These are phyloP conservation scores for Massarina eburnea DNA, from an alignment of 2,329 filamentous ascomycete species.

Conservation along the genomic window DNA sequence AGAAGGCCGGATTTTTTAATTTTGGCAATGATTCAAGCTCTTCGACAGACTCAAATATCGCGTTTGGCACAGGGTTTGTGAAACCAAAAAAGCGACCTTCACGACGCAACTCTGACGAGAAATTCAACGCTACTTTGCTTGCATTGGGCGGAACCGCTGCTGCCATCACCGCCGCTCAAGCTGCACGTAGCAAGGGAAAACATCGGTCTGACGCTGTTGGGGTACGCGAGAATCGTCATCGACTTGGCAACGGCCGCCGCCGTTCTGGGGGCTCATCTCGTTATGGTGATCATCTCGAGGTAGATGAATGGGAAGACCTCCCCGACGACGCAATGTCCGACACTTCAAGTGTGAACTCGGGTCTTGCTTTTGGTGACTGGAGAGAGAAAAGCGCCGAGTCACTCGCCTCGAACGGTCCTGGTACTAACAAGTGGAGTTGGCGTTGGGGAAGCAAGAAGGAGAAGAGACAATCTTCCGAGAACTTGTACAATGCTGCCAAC, in stretches of 20 bases:
- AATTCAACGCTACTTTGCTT: constrained; percentile 49
- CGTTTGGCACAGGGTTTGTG: constrained; percentile 47
- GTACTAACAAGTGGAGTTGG: constrained; percentile 62
- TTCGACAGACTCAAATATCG: constrained; percentile 50
- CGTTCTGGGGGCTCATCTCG: constrained; percentile 23
- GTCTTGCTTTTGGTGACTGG: constrained; percentile 62
- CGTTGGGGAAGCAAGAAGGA: constrained; percentile 59
- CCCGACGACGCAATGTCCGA: constrained; percentile 42
- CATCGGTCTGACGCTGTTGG: constrained; percentile 37
- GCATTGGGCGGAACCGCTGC: constrained; percentile 53
- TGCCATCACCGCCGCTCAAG: constrained; percentile 49
- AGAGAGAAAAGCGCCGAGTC: constrained; percentile 54
- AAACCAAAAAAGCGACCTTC: constrained; percentile 29
- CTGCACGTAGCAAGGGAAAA: constrained; percentile 29
- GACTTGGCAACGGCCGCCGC: constrained; percentile 21
- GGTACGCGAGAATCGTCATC: constrained; percentile 34
- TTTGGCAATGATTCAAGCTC: constrained; percentile 52
- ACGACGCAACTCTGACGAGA: constrained; percentile 48
- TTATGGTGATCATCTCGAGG: constrained; percentile 53
- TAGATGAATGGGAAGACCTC: constrained; percentile 48
- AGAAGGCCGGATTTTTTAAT: constrained; percentile 51
- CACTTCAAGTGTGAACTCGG: constrained; percentile 57
- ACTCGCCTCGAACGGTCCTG: constrained; percentile 55
- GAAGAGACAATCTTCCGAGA: constrained; percentile 39
- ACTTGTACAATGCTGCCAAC: constrained; percentile 36